These are phyloP conservation scores for Penicillium italicum DNA, from an alignment of 2,329 filamentous ascomycete species.

Conservation along the genomic window DNA sequence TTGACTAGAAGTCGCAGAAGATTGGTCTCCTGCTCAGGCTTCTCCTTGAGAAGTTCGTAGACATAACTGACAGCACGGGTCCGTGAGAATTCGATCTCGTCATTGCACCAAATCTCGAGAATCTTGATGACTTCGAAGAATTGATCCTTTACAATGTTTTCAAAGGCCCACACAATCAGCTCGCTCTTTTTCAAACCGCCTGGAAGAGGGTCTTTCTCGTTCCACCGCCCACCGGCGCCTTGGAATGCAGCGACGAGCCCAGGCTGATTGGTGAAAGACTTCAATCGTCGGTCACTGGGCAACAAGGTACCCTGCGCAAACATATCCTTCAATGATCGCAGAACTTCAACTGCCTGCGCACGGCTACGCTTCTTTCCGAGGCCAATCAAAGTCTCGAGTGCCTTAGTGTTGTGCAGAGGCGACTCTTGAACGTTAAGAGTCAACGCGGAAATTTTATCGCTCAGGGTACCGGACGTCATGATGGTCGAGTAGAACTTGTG, in stretches of 20 bases:
- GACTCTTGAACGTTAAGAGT: slow-evolving; percentile 95
- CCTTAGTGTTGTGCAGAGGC: slow-evolving; percentile 84
- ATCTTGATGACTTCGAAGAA: slow-evolving; percentile 93
- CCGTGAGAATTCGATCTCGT: slow-evolving; percentile 92
- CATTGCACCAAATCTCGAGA: slow-evolving; percentile 86
- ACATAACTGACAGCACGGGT: slow-evolving; percentile 85
- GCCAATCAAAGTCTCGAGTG: slow-evolving; percentile 76
- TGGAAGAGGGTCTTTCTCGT: slow-evolving; percentile 65
- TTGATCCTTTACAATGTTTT: slow-evolving; percentile 90
- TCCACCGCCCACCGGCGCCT: slow-evolving; percentile 62
- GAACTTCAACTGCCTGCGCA: slow-evolving; percentile 85
- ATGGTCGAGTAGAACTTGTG: slow-evolving; percentile 97
- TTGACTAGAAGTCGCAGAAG: slow-evolving; percentile 86
- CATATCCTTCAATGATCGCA: slow-evolving; percentile 90
- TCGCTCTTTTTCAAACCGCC: slow-evolving; percentile 70
- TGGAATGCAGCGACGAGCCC: slow-evolving; percentile 69
- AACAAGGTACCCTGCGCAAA: slow-evolving; percentile 84
- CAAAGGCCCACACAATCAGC: slow-evolving; percentile 83
- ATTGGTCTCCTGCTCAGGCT: slow-evolving; percentile 96
- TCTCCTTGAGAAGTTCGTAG: slow-evolving; percentile 86
- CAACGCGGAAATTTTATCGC: slow-evolving; percentile 92
- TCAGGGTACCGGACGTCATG: slow-evolving; percentile 92
- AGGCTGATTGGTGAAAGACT: slow-evolving; percentile 74
- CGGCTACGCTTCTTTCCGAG: slow-evolving; percentile 92
- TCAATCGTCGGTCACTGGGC: slow-evolving; percentile 75